A percentile compares a stretch with the other conserved stretches of the same genome.
Conservation (phyloP, 1,284 basidiomycete genomes). For the Cryptococcus deneoformans region DNA sequence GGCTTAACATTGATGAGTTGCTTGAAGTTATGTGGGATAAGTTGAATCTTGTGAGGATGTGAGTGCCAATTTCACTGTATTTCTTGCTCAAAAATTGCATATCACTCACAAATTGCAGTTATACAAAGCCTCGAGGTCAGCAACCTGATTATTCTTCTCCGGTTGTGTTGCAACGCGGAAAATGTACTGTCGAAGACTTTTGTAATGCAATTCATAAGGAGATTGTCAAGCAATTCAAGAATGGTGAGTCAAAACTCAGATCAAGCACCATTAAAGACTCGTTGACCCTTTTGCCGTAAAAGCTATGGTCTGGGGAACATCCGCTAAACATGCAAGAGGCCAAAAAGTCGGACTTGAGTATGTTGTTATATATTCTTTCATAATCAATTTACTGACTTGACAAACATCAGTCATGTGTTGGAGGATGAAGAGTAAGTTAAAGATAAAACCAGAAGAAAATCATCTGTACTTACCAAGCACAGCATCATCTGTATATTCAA, state of each 20-base stretch:
- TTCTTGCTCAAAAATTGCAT: slow-evolving; percentile 50
- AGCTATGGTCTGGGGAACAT: slow-evolving; percentile 56
- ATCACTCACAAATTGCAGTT: slow-evolving; percentile 32
- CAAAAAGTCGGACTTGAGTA: slow-evolving; percentile 76
- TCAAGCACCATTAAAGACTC: slow-evolving; percentile 48
- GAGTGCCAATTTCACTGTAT: background rate
- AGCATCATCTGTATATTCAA: slow-evolving; percentile 48
- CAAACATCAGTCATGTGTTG: slow-evolving; percentile 58
- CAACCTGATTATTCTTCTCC: slow-evolving; percentile 66
- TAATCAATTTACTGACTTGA: slow-evolving; percentile 1
- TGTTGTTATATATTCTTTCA: slow-evolving; percentile 13
- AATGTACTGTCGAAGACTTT: slow-evolving; percentile 64
- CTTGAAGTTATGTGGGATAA: slow-evolving; percentile 87
- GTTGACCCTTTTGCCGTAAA: background rate
- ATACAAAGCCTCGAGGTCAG: slow-evolving; percentile 92
- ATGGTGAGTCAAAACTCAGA: slow-evolving; percentile 13
- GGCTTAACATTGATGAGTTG: slow-evolving; percentile 97
- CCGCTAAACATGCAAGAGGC: slow-evolving; percentile 92
- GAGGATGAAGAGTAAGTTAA: slow-evolving; percentile 72
- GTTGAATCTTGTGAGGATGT: slow-evolving; percentile 83
- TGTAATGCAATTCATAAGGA: slow-evolving; percentile 61
- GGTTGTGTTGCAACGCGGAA: background rate
- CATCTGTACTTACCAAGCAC: background rate
- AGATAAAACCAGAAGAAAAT: background rate
- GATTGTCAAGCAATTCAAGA: slow-evolving; percentile 49